A percentile compares a stretch with the other conserved stretches of the same genome.
Conservation (phyloP, 1,284 basidiomycete genomes). For the Amylostereum chailletii region DNA sequence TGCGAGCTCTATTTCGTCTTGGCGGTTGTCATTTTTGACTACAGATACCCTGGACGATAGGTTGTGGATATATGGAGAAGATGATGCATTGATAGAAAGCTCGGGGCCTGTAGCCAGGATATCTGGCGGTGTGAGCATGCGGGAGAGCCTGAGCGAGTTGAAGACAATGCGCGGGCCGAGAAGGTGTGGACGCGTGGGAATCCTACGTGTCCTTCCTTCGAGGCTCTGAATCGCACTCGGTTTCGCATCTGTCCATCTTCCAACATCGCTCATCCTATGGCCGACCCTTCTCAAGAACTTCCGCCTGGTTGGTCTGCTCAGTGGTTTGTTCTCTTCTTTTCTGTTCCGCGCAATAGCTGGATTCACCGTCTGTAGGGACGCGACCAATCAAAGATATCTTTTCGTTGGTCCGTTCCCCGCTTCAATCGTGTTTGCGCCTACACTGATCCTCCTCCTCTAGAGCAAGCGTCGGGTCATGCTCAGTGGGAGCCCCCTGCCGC, state of each 20-base stretch:
- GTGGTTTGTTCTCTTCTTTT: slow-evolving; percentile 45
- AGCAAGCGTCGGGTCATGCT: slow-evolving; percentile 45
- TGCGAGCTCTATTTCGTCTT: neutral
- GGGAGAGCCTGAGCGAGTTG: neutral
- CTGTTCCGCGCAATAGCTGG: slow-evolving; percentile 9
- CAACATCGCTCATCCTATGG: slow-evolving; percentile 32
- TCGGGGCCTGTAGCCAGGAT: neutral
- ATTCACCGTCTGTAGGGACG: slow-evolving; percentile 52
- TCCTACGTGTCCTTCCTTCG: slow-evolving; percentile 5
- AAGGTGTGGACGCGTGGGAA: slow-evolving; percentile 7
- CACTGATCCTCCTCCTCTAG: slow-evolving; percentile 18
- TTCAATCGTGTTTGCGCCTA: neutral
- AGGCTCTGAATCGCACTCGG: neutral
- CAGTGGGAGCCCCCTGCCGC: slow-evolving; percentile 58
- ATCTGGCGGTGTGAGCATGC: neutral
- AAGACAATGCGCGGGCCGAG: neutral
- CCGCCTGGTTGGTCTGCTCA: slow-evolving; percentile 87
- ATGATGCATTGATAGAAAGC: neutral
- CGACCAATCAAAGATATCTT: slow-evolving; percentile 71
- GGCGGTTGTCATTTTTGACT: neutral
- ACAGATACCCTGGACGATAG: neutral
- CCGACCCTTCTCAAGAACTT: slow-evolving; percentile 61
- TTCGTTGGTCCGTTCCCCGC: slow-evolving; percentile 60
- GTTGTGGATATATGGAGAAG: neutral
- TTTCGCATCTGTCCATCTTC: slow-evolving; percentile 1